Conservation (phyloP, 306 rosid species). For the Acacia crassicarpa region DNA sequence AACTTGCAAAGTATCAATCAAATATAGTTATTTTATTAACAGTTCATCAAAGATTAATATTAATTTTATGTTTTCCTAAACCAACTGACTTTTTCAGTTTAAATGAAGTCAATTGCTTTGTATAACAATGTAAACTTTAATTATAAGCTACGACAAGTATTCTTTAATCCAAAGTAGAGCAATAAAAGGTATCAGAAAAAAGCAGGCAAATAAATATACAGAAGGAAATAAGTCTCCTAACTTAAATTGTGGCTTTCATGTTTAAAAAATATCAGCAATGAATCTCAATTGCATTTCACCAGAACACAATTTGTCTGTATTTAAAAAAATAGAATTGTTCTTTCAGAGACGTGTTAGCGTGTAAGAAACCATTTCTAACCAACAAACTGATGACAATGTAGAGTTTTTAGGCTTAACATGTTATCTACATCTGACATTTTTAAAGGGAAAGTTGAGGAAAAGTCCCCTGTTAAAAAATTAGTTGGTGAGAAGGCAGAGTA, state of each 20-base stretch:
- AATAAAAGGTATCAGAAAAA: not conserved
- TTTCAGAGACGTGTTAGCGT: not conserved
- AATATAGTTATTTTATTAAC: not conserved
- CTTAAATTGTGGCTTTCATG: not conserved
- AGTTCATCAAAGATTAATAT: not conserved
- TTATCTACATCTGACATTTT: not conserved
- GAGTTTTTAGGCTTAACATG: not conserved
- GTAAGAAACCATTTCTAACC: not conserved
- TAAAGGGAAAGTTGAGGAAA: not conserved
- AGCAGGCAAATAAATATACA: not conserved
- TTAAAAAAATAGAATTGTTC: not conserved
- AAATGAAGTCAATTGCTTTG: not conserved
- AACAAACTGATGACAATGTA: not conserved
- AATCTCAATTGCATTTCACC: not conserved
- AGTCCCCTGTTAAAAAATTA: too few relatives aligned
- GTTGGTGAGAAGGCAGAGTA: too few relatives aligned
- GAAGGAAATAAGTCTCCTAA: not conserved
- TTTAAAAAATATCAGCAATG: not conserved
- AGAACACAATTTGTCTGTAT: not conserved
- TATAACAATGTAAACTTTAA: not conserved
- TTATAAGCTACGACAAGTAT: not conserved
- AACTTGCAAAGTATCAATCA: slow-evolving; percentile 5
- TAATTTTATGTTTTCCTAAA: not conserved
- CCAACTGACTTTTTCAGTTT: not conserved
- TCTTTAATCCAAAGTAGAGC: not conserved